A percentile compares a stretch with the other conserved stretches of the same genome.
phyloP scores from a whole-genome alignment of 2,329 filamentous ascomycete genomes.

The Neobulgaria alba region DNA sequence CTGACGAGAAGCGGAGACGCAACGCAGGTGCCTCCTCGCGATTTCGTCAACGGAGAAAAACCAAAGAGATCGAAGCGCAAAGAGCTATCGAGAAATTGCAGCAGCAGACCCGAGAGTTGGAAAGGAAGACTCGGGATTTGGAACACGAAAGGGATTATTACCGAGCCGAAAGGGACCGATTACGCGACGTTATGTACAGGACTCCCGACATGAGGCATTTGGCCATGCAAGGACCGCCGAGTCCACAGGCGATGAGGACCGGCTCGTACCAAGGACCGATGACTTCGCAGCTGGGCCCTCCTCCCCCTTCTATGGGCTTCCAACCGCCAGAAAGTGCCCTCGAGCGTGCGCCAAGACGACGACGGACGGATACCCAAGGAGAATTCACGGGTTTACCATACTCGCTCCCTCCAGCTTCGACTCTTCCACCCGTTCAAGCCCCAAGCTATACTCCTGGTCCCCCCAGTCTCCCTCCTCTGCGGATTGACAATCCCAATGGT shows the following conservation, averaged over 20 bases:
- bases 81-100: constrained; percentile 62
- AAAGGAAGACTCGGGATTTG: constrained; percentile 41
- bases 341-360: constrained; percentile 25
- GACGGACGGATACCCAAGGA: constrained; percentile 25
- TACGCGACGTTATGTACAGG: constrained; percentile 56
- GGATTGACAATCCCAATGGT: constrained; percentile 21
- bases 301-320: constrained; percentile 13
- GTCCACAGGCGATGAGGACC: constrained; percentile 32
- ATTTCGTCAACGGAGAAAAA: constrained; percentile 74
- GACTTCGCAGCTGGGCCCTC: constrained; percentile 6
- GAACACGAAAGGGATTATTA: constrained; percentile 66
- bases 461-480: constrained; percentile 24
- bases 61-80: constrained; percentile 66
- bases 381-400: constrained; percentile 14
- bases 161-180: constrained; percentile 60
- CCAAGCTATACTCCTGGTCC: constrained; percentile 14
- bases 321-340: constrained; percentile 12
- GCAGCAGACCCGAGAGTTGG: constrained; percentile 60
- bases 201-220: constrained; percentile 47
- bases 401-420: constrained; percentile 22
- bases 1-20: constrained; percentile 76
- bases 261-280: constrained; percentile 16
- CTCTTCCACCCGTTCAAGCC: constrained; percentile 22
- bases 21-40: constrained; percentile 81
- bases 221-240: constrained; percentile 43